phyloP scores from a whole-genome alignment of 495 filamentous ascomycete genomes.

The Aspergillus leporis region DNA sequence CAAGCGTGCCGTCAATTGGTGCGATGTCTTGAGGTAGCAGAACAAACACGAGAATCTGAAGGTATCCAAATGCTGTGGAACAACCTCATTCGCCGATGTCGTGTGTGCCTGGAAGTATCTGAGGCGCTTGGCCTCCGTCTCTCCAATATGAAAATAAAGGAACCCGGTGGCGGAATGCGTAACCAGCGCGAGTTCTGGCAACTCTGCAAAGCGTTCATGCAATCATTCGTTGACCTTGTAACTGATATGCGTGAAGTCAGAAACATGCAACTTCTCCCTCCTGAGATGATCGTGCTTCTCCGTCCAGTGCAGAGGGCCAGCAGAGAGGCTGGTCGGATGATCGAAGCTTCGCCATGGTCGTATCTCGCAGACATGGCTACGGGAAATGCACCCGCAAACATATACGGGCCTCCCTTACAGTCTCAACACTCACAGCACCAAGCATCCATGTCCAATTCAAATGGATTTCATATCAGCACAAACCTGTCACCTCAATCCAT shows the following conservation, averaged over 20 bases:
- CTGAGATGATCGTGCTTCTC: constrained; percentile 68
- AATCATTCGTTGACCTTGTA: constrained; percentile 73
- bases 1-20: constrained; percentile 62
- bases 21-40: constrained; percentile 46
- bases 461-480: constrained; percentile 31
- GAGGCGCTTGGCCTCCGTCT: constrained; percentile 68
- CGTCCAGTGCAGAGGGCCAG: constrained; percentile 74
- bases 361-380: constrained; percentile 47
- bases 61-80: constrained; percentile 65
- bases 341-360: constrained; percentile 77
- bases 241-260: constrained; percentile 68
- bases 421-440: constrained; percentile 36
- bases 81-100: constrained; percentile 65
- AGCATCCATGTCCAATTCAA: constrained; percentile 32
- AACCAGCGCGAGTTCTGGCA: constrained; percentile 81
- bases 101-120: constrained; percentile 62
- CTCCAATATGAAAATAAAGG: constrained; percentile 79
- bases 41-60: constrained; percentile 46
- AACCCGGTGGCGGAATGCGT: constrained; percentile 66
- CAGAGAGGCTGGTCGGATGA: constrained; percentile 71
- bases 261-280: constrained; percentile 61
- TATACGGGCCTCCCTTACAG: constrained; percentile 46
- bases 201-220: constrained; percentile 73
- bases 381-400: constrained; percentile 25
- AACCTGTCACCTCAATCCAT: constrained; percentile 42